A percentile compares a stretch with the other conserved stretches of the same genome.
phyloP scores from a whole-genome alignment of 805 yeast species.

The Candida xyloterini region DNA sequence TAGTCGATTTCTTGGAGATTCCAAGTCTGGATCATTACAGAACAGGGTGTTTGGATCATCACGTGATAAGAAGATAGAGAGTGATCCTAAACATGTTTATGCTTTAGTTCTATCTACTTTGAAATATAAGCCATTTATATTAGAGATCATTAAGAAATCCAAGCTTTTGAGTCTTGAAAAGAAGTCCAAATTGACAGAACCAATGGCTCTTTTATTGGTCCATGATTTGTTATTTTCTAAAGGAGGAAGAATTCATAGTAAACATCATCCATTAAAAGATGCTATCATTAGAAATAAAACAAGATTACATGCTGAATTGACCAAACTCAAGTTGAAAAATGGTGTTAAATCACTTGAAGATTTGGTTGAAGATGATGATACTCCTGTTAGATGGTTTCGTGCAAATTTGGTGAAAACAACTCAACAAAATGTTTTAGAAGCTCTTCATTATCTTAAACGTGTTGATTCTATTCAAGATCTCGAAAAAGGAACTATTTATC shows the following conservation, averaged over 20 bases:
- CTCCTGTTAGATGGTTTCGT: conserved; percentile 81
- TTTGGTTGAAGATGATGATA: conserved; percentile 52
- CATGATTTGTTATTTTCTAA: conserved; percentile 79
- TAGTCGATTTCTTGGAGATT: conserved; percentile 39
- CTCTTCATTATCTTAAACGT: conserved; percentile 43
- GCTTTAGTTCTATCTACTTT: conserved; percentile 81
- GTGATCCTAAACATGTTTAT: conserved; percentile 80
- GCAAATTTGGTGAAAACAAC: conserved; percentile 60
- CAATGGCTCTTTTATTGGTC: conserved; percentile 60
- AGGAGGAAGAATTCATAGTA: conserved; percentile 81
- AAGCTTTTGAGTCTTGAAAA: conserved; percentile 57
- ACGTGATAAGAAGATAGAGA: conserved; percentile 44
- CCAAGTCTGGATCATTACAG: conserved; percentile 53
- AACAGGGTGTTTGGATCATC: conserved; percentile 50
- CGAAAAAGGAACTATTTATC: conserved; percentile 56
- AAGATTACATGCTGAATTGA: conserved; percentile 77
- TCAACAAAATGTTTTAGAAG: conserved; percentile 36
- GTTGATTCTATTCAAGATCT: conserved; percentile 45
- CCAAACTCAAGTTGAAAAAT: conserved; percentile 69
- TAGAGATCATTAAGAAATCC: conserved; percentile 61
- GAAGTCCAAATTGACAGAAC: conserved; percentile 44
- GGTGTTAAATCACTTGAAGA: conserved; percentile 58
- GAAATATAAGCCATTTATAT: conserved; percentile 63
- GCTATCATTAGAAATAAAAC: conserved; percentile 76
- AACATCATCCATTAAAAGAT: conserved; percentile 83